Conservation (phyloP, 2,329 filamentous ascomycete genomes). For the Fusarium pilosicola region DNA sequence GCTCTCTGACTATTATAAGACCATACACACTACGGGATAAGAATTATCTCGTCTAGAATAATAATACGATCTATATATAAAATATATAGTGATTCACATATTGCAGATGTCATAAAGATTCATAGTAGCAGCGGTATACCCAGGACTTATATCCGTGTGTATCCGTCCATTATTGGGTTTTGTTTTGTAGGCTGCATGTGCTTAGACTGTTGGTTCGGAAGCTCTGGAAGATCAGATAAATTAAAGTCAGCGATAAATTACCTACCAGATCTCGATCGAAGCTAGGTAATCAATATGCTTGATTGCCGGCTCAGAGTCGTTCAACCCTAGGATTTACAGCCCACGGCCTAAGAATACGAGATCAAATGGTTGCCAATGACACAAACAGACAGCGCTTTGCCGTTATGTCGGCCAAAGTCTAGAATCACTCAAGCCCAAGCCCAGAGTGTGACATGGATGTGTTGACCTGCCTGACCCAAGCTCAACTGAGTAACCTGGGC, state of each 20-base stretch:
- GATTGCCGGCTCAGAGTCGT: not conserved
- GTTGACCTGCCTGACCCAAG: not conserved
- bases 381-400: not conserved
- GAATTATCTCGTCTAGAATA: not conserved
- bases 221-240: slow-evolving; percentile 1
- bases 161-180: not conserved
- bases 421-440: slow-evolving; percentile 1
- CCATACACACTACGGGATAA: no score
- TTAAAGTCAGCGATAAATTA: slow-evolving; percentile 23
- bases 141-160: not conserved
- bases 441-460: not conserved
- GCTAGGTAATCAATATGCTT: slow-evolving; percentile 11
- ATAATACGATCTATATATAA: not conserved
- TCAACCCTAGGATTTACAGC: not conserved
- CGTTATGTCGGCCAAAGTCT: not conserved
- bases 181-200: not conserved
- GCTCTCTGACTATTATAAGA: not conserved
- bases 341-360: not conserved
- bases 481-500: slow-evolving; percentile 16
- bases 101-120: not conserved
- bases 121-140: not conserved
- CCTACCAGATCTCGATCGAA: slow-evolving; percentile 13
- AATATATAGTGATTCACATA: not conserved
- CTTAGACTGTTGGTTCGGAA: not conserved
- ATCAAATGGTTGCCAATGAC: not conserved